Conservation (phyloP, 2,329 filamentous ascomycete genomes). For the Scedosporium minutisporum region DNA sequence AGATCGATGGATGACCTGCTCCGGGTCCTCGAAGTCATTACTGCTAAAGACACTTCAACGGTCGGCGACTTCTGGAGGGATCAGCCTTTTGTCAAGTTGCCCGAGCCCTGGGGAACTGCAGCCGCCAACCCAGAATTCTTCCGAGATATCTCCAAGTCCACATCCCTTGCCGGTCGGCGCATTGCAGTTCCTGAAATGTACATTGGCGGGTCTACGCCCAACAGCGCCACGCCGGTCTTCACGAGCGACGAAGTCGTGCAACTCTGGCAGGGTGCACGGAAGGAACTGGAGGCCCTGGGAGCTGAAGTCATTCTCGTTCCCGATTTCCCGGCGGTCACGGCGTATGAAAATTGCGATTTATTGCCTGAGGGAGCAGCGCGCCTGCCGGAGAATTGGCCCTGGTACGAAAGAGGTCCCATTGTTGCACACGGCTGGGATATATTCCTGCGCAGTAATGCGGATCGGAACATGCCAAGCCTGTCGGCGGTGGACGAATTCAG, state of each 20-base stretch:
- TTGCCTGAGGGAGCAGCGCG: slow-evolving; percentile 23
- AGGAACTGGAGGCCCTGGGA: slow-evolving; percentile 27
- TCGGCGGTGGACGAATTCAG: slow-evolving; percentile 25
- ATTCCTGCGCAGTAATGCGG: slow-evolving; percentile 33
- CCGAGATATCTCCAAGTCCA: no score
- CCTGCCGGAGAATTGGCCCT: slow-evolving; percentile 34
- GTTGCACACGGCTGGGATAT: slow-evolving; percentile 43
- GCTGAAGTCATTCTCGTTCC: slow-evolving; percentile 29
- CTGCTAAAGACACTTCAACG: no score
- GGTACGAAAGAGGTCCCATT: slow-evolving; percentile 34
- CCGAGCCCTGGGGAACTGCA: no score
- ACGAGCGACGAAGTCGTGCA: slow-evolving; percentile 13
- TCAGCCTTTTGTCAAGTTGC: no score
- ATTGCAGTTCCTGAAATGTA: no score
- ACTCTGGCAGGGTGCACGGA: slow-evolving; percentile 21
- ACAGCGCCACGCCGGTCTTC: slow-evolving; percentile 39
- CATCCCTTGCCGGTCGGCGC: no score
- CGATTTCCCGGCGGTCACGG: slow-evolving; percentile 34
- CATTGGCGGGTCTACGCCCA: no score
- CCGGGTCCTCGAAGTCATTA: no score
- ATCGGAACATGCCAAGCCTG: slow-evolving; percentile 22
- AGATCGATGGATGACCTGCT: no score
- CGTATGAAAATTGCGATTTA: slow-evolving; percentile 33
- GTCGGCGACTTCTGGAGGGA: no score
- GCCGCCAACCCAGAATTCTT: no score